These are phyloP conservation scores for Alternaria hordeiaustralica DNA, from an alignment of 2,329 filamentous ascomycete species.

Conservation along the genomic window DNA sequence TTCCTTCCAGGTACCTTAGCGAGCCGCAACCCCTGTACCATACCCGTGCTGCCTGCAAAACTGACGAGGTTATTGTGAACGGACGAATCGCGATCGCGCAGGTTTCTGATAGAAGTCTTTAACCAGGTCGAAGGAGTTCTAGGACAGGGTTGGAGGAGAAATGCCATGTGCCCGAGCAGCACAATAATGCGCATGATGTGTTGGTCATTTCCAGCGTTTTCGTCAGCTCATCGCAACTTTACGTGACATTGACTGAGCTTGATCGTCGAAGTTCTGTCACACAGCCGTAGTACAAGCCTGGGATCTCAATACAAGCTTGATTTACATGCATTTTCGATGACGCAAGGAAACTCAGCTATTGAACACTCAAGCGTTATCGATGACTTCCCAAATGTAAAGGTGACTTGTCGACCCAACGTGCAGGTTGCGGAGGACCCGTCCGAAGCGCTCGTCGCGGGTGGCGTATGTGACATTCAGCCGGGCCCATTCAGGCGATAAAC, in stretches of 20 bases:
- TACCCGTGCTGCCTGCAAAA: slow-evolving; percentile 11
- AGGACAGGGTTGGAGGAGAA: not conserved
- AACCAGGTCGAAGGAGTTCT: slow-evolving; percentile 1
- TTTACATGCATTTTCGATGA: not conserved
- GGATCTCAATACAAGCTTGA: not conserved
- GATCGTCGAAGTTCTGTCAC: not conserved
- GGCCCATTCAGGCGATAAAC: slow-evolving; percentile 7
- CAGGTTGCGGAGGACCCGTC: not conserved
- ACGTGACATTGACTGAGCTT: not conserved
- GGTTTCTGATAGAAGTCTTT: not conserved
- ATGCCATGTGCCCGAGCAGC: not conserved
- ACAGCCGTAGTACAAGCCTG: not conserved
- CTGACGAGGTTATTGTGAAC: slow-evolving; percentile 8
- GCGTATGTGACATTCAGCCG: slow-evolving; percentile 32
- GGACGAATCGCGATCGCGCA: slow-evolving; percentile 7
- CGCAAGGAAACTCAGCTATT: not conserved
- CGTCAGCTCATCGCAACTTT: not conserved
- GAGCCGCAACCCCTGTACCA: slow-evolving; percentile 18
- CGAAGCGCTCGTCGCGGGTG: not conserved
- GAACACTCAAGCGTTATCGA: not conserved
- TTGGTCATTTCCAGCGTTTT: not conserved
- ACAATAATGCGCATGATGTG: not conserved
- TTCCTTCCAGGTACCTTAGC: slow-evolving; percentile 26
- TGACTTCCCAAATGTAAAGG: not conserved
- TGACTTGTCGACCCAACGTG: not conserved